phyloP scores from a whole-genome alignment of 2,329 filamentous ascomycete genomes.

The Fusarium gaditjirri region DNA sequence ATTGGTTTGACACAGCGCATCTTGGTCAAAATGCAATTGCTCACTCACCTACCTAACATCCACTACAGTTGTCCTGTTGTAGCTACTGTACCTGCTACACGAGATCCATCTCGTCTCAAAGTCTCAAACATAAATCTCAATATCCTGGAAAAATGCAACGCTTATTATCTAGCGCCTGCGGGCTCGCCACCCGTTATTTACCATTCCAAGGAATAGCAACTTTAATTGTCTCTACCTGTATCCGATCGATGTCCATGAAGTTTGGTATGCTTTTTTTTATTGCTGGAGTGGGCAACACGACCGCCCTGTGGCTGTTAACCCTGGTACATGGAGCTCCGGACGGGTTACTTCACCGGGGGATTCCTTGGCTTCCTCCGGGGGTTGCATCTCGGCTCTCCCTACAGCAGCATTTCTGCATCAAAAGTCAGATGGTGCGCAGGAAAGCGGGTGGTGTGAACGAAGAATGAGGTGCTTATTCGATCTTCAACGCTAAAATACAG shows the following conservation, averaged over 20 bases:
- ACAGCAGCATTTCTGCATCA: constrained; percentile 36
- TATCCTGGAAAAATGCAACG: constrained; percentile 15
- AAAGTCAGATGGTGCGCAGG: constrained; percentile 18
- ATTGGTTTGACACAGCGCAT: constrained; percentile 16
- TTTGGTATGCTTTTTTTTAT: constrained; percentile 3
- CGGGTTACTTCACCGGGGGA: constrained; percentile 36
- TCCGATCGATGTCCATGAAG: constrained; percentile 1
- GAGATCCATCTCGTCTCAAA: constrained; percentile 23
- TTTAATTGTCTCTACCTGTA: constrained; percentile 11
- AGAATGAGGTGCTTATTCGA: constrained; percentile 14
- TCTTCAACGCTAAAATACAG: constrained; percentile 1
- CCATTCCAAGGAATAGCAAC: constrained; percentile 33
- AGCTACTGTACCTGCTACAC: constrained; percentile 8
- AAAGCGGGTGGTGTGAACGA: constrained; percentile 8
- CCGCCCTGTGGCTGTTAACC: constrained; percentile 22
- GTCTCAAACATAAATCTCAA: constrained; percentile 4
- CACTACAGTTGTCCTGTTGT: background rate
- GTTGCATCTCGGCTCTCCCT: constrained; percentile 38
- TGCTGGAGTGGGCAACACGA: constrained; percentile 22
- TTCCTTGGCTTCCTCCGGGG: constrained; percentile 37
- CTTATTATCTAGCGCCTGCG: constrained; percentile 38
- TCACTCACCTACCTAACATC: background rate
- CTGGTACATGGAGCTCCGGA: constrained; percentile 35
- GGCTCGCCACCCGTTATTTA: constrained; percentile 40
- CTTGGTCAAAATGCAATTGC: background rate